Base-by-base conservation (phyloP, 768 basidiomycete genomes). In the Suillus spraguei region DNA sequence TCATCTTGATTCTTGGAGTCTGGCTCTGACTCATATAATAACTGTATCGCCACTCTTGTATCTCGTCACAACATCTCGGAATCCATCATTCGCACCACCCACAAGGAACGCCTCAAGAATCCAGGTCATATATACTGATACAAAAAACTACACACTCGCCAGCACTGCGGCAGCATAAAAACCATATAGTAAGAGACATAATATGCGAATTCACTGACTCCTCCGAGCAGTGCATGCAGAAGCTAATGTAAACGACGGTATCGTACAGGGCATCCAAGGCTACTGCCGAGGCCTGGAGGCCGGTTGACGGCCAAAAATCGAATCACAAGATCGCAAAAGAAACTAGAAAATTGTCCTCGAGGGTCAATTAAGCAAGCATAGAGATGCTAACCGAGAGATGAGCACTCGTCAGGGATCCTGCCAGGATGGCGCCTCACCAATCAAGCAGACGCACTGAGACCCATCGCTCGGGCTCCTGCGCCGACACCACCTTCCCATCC, bases 391-490 rank as follows among this genome's bases (percentile, higher is more conserved):
- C 39, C 17, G 11, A 39, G 33, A 32, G 22, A 59, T 32, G 56
- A 74, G 70, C 63, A 60, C 49, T 62, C 47, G 54, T 60, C 63
- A 60, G 28, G 39, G 36, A 59, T n/a, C 32, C 60, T 35, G 35
- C 28, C 63, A 47, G 56, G 62, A 55, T 42, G 32, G 62, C 50
- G 44, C 71, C 73, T 74, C 74, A 54, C 64, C 65, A 58, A 58
- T 64, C 75, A 76, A 59, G 66, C 69, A 14, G 74, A 76, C 2
- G 71, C 74, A 38, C 74, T 76, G 62, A 93, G 80, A 8, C 92
- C 92, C 77, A 95, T 80, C 38, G 91, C 89, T 22, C 92, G 83
- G 41, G 93, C 93, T n/a, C 92, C 92, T 52, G 91, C 88, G 38
- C 93, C 92, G 22, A 78, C 76, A 16, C 83, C 83, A 9, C 92